These are phyloP conservation scores for Candida sakaeoensis DNA, from an alignment of 805 yeast genomes.

Conservation along the genomic window DNA sequence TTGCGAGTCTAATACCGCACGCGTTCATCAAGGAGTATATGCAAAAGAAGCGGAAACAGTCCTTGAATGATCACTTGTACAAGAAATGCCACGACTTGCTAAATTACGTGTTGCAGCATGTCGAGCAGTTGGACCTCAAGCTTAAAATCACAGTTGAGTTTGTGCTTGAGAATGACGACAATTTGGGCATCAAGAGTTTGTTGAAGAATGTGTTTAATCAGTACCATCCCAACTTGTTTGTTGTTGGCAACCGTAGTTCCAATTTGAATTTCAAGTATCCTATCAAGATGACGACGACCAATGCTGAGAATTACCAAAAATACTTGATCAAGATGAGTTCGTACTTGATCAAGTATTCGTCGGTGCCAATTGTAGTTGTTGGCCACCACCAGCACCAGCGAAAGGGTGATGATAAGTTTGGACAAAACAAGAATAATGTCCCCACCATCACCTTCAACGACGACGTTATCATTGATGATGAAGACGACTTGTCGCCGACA, in stretches of 20 bases:
- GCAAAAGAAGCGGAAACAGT: constrained; percentile 8
- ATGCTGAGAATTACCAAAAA: constrained; percentile 17
- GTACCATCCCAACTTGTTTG: constrained; percentile 37
- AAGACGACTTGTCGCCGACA: constrained; percentile 2
- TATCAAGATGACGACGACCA: constrained; percentile 22
- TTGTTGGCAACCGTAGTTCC: constrained; percentile 36
- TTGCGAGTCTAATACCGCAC: constrained; percentile 31
- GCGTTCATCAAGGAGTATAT: constrained; percentile 12
- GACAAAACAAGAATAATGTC: background rate
- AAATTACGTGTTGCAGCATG: constrained; percentile 18
- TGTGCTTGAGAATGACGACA: constrained; percentile 20
- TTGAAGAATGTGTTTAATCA: constrained; percentile 34
- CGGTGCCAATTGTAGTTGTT: constrained; percentile 36
- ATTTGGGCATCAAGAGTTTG: constrained; percentile 30
- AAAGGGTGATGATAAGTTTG: background rate
- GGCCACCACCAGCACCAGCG: constrained; percentile 19
- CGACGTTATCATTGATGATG: no score
- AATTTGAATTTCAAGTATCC: constrained; percentile 43
- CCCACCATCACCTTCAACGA: constrained; percentile 2
- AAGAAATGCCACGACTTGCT: constrained; percentile 25
- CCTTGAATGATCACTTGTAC: constrained; percentile 18
- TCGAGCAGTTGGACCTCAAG: constrained; percentile 16
- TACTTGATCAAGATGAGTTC: constrained; percentile 35
- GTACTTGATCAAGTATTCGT: constrained; percentile 35
- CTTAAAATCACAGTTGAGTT: constrained; percentile 40